Percentiles rank a stretch among this genome's conserved stretches.
These are phyloP conservation scores for Beauveria medogensis DNA, from an alignment of 2,329 filamentous ascomycete genomes.

Conservation along the genomic window DNA sequence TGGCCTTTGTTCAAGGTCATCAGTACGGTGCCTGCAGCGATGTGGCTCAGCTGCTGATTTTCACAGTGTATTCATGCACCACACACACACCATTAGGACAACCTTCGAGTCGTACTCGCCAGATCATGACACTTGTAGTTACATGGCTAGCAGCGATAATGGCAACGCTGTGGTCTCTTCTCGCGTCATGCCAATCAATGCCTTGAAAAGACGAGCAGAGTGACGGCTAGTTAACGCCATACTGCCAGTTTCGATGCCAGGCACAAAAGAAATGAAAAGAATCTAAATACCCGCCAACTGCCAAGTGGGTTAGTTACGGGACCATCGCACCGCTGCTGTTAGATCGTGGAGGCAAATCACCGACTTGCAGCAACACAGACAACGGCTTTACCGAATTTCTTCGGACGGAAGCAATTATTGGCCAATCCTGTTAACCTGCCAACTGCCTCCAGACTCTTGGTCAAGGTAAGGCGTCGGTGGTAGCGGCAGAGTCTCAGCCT, in stretches of 20 bases:
- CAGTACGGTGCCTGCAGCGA: neutral
- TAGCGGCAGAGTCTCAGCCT: neutral
- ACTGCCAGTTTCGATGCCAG: neutral
- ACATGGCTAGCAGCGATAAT: neutral
- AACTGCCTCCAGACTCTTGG: neutral
- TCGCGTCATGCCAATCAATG: neutral
- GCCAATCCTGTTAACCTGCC: neutral
- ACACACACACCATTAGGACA: neutral
- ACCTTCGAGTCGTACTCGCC: neutral
- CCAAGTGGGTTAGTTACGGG: neutral
- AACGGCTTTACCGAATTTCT: conserved; percentile 7
- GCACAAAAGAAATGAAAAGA: neutral
- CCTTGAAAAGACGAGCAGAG: neutral
- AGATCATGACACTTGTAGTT: neutral
- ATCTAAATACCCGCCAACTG: neutral
- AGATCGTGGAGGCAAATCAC: neutral
- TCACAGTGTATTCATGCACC: neutral
- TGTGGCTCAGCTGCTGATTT: neutral
- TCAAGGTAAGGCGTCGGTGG: neutral
- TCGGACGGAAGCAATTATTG: neutral
- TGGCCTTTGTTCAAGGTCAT: too few species aligned
- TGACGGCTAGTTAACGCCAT: neutral
- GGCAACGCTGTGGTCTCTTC: conserved; percentile 1
- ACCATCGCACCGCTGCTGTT: neutral
- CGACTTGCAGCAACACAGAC: neutral